A percentile compares a stretch with the other conserved stretches of the same genome.
phyloP scores from a whole-genome alignment of 2,329 filamentous ascomycete genomes.

The Cadophora malorum region DNA sequence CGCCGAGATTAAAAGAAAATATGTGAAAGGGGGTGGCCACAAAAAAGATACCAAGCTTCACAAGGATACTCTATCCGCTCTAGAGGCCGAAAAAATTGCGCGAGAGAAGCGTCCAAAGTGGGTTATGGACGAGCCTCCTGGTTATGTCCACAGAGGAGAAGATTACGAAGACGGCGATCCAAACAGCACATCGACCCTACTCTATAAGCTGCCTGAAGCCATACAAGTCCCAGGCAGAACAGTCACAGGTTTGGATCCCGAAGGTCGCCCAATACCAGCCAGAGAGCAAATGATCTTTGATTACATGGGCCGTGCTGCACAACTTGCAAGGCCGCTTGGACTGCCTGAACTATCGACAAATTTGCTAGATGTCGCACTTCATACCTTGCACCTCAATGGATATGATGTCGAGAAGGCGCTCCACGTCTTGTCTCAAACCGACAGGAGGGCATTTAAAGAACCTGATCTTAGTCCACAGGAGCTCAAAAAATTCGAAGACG shows the following conservation, averaged over 20 bases:
- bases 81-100: constrained; percentile 82
- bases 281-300: constrained; percentile 67
- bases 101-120: constrained; percentile 87
- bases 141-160: constrained; percentile 84
- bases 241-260: constrained; percentile 45
- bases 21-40: constrained; percentile 63
- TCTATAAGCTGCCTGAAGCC: constrained; percentile 77
- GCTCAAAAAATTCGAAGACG: constrained; percentile 90
- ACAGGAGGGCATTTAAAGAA: constrained; percentile 80
- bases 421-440: constrained; percentile 69
- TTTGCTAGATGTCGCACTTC: constrained; percentile 81
- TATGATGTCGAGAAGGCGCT: constrained; percentile 77
- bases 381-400: constrained; percentile 72
- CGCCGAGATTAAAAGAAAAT: constrained; percentile 81
- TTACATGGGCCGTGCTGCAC: constrained; percentile 69
- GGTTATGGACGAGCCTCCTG: constrained; percentile 88
- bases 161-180: constrained; percentile 75
- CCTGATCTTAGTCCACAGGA: constrained; percentile 81
- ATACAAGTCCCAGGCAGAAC: constrained; percentile 47
- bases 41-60: constrained; percentile 80
- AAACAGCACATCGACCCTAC: constrained; percentile 73
- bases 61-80: constrained; percentile 79
- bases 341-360: constrained; percentile 82
- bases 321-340: constrained; percentile 66
- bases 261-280: constrained; percentile 42